Percentiles rank a stretch among this genome's conserved stretches.
phyloP scores from a whole-genome alignment of 2,329 filamentous ascomycete species.

The Trichoderma sp. region DNA sequence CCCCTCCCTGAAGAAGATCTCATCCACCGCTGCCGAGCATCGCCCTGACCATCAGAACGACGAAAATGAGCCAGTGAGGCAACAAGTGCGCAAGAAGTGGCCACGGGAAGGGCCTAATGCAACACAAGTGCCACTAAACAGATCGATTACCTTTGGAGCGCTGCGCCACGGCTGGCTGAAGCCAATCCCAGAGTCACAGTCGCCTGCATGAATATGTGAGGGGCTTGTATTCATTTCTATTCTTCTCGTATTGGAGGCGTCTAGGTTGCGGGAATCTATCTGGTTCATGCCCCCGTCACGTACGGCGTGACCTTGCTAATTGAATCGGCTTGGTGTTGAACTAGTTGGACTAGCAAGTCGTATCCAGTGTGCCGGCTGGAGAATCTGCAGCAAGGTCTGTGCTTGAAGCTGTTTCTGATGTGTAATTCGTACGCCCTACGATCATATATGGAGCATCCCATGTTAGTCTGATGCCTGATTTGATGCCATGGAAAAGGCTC shows the following conservation, averaged over 20 bases:
- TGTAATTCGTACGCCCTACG: not conserved
- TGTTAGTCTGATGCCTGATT: not conserved
- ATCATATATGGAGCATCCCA: not conserved
- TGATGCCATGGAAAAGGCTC: not conserved
- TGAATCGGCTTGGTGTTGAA: not conserved
- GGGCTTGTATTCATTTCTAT: constrained; percentile 13
- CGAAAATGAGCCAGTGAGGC: not conserved
- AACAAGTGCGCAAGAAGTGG: not conserved
- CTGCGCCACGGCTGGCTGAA: not conserved
- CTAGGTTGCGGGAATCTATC: not conserved
- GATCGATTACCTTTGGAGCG: not conserved
- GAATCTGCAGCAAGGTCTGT: not conserved
- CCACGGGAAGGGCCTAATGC: not conserved
- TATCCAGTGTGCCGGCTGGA: not conserved
- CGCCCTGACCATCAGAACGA: not conserved
- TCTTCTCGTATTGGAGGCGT: not conserved
- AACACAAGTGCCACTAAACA: not conserved
- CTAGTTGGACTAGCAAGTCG: not conserved
- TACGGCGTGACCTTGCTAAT: too few species aligned
- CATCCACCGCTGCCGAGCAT: not conserved
- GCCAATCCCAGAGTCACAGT: not conserved
- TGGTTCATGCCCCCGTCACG: not conserved
- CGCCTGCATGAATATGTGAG: not conserved
- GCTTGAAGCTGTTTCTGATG: not conserved
- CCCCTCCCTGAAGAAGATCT: not conserved